phyloP scores from a whole-genome alignment of 2,329 filamentous ascomycete genomes.

The Ophiostoma angusticollis region DNA sequence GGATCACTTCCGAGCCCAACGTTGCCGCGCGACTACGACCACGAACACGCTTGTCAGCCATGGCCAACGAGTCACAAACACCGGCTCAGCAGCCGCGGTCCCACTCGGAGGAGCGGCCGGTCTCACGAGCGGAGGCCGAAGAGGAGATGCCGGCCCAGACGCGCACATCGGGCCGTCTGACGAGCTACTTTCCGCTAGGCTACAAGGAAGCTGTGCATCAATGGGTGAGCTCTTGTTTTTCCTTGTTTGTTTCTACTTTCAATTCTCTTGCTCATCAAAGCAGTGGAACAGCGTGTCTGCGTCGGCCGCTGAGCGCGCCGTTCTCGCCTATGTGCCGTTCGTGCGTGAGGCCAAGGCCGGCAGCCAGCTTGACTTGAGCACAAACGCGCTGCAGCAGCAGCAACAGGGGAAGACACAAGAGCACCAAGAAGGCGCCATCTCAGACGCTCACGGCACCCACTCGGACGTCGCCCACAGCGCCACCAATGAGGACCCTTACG shows the following conservation, averaged over 20 bases:
- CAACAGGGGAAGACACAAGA: not conserved
- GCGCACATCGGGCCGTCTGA: constrained; percentile 31
- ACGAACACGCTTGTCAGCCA: not conserved
- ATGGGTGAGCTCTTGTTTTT: constrained; percentile 49
- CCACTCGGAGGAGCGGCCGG: constrained; percentile 7
- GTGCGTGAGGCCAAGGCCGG: constrained; percentile 56
- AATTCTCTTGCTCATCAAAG: constrained; percentile 13
- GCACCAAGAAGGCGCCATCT: too few relatives aligned
- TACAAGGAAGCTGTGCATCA: constrained; percentile 87
- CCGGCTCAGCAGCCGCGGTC: constrained; percentile 1
- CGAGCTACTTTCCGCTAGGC: constrained; percentile 63
- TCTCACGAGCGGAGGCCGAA: constrained; percentile 3
- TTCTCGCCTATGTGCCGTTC: constrained; percentile 76
- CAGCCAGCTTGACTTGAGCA: constrained; percentile 6
- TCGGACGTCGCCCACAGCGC: constrained; percentile 22
- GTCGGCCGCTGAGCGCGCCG: constrained; percentile 71
- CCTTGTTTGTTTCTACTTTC: constrained; percentile 9
- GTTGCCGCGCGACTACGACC: constrained; percentile 4
- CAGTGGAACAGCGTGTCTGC: constrained; percentile 82
- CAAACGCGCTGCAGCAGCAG: constrained; percentile 6
- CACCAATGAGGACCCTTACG: constrained; percentile 55
- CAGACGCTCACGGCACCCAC: constrained; percentile 21
- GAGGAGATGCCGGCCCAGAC: constrained; percentile 7
- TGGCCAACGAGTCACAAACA: constrained; percentile 1
- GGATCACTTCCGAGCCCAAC: constrained; percentile 10